These are phyloP conservation scores for Mycena crocata DNA, from an alignment of 768 basidiomycete species.

Conservation along the genomic window DNA sequence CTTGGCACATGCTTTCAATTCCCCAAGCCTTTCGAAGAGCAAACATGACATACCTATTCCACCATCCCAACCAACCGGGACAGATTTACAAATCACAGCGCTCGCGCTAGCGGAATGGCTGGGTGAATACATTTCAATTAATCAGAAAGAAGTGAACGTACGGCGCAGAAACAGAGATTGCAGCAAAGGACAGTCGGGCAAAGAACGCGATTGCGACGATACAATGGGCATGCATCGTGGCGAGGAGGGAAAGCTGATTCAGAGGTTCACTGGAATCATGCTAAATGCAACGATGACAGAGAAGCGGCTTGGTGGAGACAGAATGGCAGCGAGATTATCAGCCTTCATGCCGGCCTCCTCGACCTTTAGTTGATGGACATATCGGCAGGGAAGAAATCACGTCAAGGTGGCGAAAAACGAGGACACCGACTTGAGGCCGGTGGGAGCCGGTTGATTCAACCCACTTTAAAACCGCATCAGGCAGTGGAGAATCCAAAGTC, in stretches of 20 bases:
- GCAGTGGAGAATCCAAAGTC: background rate
- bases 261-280: background rate
- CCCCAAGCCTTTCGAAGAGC: background rate
- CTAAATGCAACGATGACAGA: conserved; percentile 25
- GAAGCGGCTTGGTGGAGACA: conserved; percentile 25
- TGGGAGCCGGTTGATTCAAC: background rate
- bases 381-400: conserved; percentile 9
- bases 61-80: conserved; percentile 18
- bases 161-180: conserved; percentile 16
- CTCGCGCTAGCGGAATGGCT: background rate
- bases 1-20: background rate
- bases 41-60: conserved; percentile 14
- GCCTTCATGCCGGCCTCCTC: conserved; percentile 6
- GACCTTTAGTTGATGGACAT: conserved; percentile 14
- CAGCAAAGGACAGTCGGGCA: conserved; percentile 23
- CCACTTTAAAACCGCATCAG: conserved; percentile 5
- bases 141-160: conserved; percentile 7
- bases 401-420: background rate
- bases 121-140: background rate
- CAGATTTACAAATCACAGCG: background rate
- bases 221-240: conserved; percentile 22
- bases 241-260: conserved; percentile 5
- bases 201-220: conserved; percentile 22
- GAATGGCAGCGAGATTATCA: conserved; percentile 19
- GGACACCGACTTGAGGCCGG: background rate